These are phyloP conservation scores for Calonectria montana DNA, from an alignment of 2,329 filamentous ascomycete species.

Conservation along the genomic window DNA sequence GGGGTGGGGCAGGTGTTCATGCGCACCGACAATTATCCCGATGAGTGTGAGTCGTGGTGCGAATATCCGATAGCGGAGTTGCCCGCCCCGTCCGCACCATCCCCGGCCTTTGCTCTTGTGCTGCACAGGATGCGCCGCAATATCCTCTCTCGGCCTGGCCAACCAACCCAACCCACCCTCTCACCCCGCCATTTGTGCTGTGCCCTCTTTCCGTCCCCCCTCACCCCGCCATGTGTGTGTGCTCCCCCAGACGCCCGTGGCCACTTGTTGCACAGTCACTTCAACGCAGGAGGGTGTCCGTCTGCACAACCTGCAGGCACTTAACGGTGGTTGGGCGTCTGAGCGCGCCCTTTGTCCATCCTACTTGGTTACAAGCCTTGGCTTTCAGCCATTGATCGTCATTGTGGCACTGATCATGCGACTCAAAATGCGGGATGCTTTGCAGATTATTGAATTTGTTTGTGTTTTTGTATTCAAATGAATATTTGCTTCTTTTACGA, in stretches of 20 bases:
- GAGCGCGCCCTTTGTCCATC: neutral
- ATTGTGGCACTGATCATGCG: slow-evolving; percentile 25
- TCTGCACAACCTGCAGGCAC: neutral
- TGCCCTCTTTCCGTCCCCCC: neutral
- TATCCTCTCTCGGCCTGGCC: neutral
- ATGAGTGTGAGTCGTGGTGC: neutral
- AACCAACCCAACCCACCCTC: neutral
- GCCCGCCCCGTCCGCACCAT: neutral
- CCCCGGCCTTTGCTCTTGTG: neutral
- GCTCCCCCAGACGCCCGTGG: slow-evolving; percentile 1
- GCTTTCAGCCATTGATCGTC: slow-evolving; percentile 4
- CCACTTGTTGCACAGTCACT: neutral
- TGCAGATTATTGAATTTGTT: slow-evolving; percentile 17
- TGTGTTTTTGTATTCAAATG: slow-evolving; percentile 22
- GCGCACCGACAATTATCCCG: slow-evolving; percentile 1
- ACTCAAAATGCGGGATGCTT: neutral
- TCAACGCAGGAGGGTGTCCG: neutral
- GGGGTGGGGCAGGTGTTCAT: slow-evolving; percentile 6
- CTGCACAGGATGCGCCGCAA: neutral
- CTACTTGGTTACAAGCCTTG: neutral
- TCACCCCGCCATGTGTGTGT: neutral
- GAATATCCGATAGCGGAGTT: slow-evolving; percentile 21
- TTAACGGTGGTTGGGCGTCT: neutral
- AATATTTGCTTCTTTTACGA: neutral
- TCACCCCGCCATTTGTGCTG: neutral